These are phyloP conservation scores for Schizochytrium sp. DNA, from an alignment of 108 stramenopile species.

Conservation along the genomic window DNA sequence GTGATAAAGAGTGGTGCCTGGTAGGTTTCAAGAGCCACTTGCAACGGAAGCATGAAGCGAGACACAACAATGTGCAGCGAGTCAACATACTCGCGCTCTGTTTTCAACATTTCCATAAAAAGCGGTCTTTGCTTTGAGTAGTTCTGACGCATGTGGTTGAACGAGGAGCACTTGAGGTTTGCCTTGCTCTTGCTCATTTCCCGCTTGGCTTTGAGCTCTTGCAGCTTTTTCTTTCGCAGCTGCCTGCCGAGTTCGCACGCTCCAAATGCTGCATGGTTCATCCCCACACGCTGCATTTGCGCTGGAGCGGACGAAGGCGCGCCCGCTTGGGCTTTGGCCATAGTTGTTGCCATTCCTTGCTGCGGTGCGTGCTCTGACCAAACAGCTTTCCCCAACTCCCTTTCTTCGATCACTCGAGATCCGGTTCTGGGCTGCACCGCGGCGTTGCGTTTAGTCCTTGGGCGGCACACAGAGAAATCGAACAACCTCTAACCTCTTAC, in stretches of 20 bases:
- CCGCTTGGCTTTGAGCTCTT: not conserved
- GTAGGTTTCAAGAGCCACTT: constrained; percentile 1
- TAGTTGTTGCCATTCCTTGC: too few relatives aligned
- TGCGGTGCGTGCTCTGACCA: too few relatives aligned
- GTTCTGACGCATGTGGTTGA: not conserved
- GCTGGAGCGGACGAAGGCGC: too few relatives aligned
- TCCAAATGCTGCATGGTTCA: constrained; percentile 8
- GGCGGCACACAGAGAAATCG: too few relatives aligned
- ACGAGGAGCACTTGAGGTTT: not conserved
- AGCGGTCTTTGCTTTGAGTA: constrained; percentile 7
- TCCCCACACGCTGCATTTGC: not conserved
- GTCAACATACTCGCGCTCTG: not conserved
- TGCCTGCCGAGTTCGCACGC: constrained; percentile 7
- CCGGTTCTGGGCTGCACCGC: too few relatives aligned
- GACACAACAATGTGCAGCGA: not conserved
- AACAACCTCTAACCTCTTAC: too few relatives aligned
- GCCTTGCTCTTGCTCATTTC: constrained; percentile 8
- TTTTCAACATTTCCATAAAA: constrained; percentile 10
- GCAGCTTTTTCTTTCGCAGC: constrained; percentile 6
- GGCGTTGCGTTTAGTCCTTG: too few relatives aligned
- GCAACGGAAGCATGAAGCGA: constrained; percentile 12
- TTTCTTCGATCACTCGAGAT: too few relatives aligned
- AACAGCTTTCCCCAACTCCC: too few relatives aligned
- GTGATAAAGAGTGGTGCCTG: not conserved
- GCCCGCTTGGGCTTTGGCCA: too few relatives aligned